Evolutionary conservation across 768 basidiomycete genomes (phyloP).

Genomic region (Leccinum ochraceum): DNA sequence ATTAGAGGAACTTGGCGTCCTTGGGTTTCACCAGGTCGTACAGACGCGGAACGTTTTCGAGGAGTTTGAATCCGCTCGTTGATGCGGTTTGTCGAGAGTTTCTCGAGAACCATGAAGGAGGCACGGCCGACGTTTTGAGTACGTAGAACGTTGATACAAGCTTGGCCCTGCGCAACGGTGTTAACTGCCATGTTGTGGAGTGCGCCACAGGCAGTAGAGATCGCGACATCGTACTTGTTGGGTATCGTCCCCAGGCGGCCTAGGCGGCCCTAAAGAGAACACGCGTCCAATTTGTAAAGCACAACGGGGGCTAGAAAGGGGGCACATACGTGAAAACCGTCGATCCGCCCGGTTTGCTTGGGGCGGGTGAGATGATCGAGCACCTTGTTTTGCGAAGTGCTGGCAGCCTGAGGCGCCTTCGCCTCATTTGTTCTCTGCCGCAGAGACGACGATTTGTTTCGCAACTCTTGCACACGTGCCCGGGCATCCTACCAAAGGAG

Average conservation of each 20-base stretch:
- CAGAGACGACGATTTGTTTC: slow-evolving; percentile 58
- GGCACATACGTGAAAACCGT: slow-evolving; percentile 85
- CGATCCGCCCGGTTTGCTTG: slow-evolving; percentile 75
- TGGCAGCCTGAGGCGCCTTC: slow-evolving; percentile 82
- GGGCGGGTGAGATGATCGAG: slow-evolving; percentile 79
- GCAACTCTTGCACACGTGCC: slow-evolving; percentile 45
- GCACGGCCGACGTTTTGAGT: slow-evolving; percentile 90
- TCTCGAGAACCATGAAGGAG: slow-evolving; percentile 90
- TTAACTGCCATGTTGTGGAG: slow-evolving; percentile 93
- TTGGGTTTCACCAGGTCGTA: slow-evolving; percentile 97
- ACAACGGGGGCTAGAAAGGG: not conserved
- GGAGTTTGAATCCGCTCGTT: slow-evolving; percentile 66
- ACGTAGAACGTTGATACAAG: slow-evolving; percentile 90
- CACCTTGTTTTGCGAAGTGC: slow-evolving; percentile 81
- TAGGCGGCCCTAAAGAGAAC: slow-evolving; percentile 61
- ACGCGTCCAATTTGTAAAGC: not conserved
- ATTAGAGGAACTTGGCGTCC: slow-evolving; percentile 68
- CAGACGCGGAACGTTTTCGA: slow-evolving; percentile 82
- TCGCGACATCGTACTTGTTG: slow-evolving; percentile 94
- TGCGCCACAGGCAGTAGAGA: slow-evolving; percentile 85
- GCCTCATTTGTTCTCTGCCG: slow-evolving; percentile 88
- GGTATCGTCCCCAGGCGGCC: slow-evolving; percentile 93
- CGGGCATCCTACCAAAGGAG: slow-evolving; percentile 35
- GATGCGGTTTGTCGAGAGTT: slow-evolving; percentile 53
- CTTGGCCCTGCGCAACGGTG: slow-evolving; percentile 85